Evolutionary conservation across 257 asterid genomes (phyloP), one percentile per base, ranked within the genome.

Genomic region (Solanum chiquidenum): DNA sequence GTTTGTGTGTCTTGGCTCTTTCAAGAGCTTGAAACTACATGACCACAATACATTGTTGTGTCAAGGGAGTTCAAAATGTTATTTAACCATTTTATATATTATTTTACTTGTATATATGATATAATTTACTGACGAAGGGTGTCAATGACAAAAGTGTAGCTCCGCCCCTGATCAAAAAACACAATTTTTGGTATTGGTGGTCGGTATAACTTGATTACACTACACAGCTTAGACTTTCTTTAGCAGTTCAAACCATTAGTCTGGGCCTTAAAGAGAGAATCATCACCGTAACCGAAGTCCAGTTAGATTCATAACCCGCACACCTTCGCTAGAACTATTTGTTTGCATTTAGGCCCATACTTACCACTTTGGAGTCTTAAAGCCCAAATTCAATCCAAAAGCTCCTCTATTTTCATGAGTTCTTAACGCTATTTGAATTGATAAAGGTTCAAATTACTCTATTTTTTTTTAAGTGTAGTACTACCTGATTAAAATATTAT

Each of bases 111-210:
- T 16, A 52, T 1, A 52, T 52, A 52, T 6, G 9, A 52, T 6
- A 52, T 18, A 52, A 16, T 18, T 2, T 18, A 6, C 0, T 2
- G 2, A 52, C 9, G 7, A 1, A 52, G 3, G 3, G 0, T 18
- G 1, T 52, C 23, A 9, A 52, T 52, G 5, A 16, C 62, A 52
- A 52, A 5, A 52, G 23, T 16, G 23, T 18, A 52, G 9, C 23
- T 18, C 62, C 1, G 21, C 9, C 62, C 52, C 52, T 44, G 52
- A 44, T 44, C 52, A 44, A 44, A 29, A 29, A 29, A 29, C 64
- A 18, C 64, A 18, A 7, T 18, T 20, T 18, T 55, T 55, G 64
- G 60, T 49, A 29, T 40, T 40, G 46, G 9, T 37, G 14, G 6
- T 46, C 55, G 3, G 21, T 49, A 49, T 49, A 3, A 52, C n/a